Conservation (phyloP, 768 basidiomycete genomes). For the Solioccasus polychromus region DNA sequence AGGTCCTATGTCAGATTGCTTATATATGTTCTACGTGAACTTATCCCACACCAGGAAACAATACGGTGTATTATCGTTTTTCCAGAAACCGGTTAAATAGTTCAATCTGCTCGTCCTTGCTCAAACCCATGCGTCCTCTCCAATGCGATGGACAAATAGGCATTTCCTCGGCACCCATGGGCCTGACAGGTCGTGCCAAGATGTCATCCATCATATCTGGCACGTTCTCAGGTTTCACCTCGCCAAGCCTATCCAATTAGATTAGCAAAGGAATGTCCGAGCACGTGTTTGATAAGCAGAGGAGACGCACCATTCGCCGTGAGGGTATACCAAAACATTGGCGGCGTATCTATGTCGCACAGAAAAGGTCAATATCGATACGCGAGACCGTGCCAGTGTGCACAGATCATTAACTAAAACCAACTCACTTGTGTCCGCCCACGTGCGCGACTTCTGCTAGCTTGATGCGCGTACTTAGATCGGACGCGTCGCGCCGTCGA, state of each 20-base stretch:
- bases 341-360: conserved; percentile 55
- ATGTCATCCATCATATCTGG: conserved; percentile 50
- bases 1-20: no score
- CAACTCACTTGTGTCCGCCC: conserved; percentile 81
- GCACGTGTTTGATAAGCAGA: not conserved
- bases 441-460: conserved; percentile 75
- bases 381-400: not conserved
- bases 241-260: conserved; percentile 53
- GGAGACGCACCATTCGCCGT: conserved; percentile 63
- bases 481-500: conserved; percentile 23
- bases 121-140: conserved; percentile 71
- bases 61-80: not conserved
- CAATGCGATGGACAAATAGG: conserved; percentile 51
- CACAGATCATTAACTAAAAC: no score
- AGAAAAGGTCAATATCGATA: conserved; percentile 2
- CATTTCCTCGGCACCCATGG: conserved; percentile 25
- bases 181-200: conserved; percentile 28
- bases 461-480: conserved; percentile 34
- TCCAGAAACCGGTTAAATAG: conserved; percentile 25
- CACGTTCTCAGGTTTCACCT: conserved; percentile 55
- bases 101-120: conserved; percentile 53
- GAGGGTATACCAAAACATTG: conserved; percentile 65
- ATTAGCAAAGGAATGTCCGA: not conserved
- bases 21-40: not conserved
- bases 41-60: not conserved